Percentiles rank a stretch among this genome's conserved stretches.
Evolutionary conservation across 352 stramenopile species (phyloP).

Genomic region (Phytophthora meadii): DNA sequence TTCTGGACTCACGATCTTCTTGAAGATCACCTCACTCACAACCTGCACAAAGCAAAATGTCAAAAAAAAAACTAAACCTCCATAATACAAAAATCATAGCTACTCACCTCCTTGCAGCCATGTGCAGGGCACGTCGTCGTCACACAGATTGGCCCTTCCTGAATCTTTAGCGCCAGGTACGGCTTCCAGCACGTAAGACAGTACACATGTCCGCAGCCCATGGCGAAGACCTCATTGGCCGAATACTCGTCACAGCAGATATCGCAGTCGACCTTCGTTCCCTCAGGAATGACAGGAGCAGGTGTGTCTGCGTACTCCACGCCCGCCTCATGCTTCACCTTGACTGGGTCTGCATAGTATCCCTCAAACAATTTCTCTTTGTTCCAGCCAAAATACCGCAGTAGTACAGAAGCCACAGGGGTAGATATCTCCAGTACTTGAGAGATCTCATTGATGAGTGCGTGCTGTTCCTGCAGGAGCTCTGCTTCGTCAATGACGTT

Average conservation of each 20-base stretch:
- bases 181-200: constrained; percentile 91
- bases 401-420: constrained; percentile 70
- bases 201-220: constrained; percentile 98
- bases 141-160: constrained; percentile 94
- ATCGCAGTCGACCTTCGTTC: constrained; percentile 71
- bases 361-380: constrained; percentile 91
- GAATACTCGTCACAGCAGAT: constrained; percentile 96
- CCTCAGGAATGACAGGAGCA: constrained; percentile 42
- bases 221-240: constrained; percentile 79
- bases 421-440: constrained; percentile 78
- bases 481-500: constrained; percentile 87
- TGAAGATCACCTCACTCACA: constrained; percentile 73
- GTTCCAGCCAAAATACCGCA: constrained; percentile 90
- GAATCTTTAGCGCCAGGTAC: constrained; percentile 88
- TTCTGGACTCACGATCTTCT: constrained; percentile 65
- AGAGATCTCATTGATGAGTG: constrained; percentile 75
- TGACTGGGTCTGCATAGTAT: constrained; percentile 79
- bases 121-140: constrained; percentile 95
- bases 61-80: background rate
- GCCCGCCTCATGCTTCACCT: constrained; percentile 59
- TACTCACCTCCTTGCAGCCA: constrained; percentile 92
- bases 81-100: background rate
- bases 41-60: constrained; percentile 30
- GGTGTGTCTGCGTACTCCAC: constrained; percentile 64
- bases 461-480: constrained; percentile 70